Conservation (phyloP, 1,284 basidiomycete species). For the Tilletia setariae region DNA sequence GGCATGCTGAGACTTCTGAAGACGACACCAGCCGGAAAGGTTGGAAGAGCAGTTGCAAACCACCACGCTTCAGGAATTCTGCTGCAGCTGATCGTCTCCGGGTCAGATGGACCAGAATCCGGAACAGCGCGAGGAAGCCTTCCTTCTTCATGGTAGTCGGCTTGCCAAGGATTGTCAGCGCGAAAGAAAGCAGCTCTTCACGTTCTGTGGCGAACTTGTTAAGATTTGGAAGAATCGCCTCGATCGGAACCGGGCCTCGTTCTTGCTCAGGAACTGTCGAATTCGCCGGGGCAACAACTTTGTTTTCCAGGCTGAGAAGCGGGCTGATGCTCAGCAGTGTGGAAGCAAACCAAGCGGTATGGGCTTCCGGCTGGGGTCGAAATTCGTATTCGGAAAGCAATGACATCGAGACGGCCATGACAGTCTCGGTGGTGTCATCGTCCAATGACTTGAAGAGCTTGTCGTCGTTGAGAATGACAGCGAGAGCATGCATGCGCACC, state of each 20-base stretch:
- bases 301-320: constrained; percentile 6
- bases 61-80: constrained; percentile 31
- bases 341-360: constrained; percentile 26
- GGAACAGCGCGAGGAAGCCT: constrained; percentile 42
- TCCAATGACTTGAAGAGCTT: constrained; percentile 64
- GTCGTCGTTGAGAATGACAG: constrained; percentile 74
- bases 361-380: constrained; percentile 3
- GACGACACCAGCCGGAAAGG: constrained; percentile 37
- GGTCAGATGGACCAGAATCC: constrained; percentile 43
- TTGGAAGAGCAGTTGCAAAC: constrained; percentile 38
- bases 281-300: constrained; percentile 62
- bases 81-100: constrained; percentile 32
- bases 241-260: constrained; percentile 66
- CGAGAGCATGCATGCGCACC: constrained; percentile 78
- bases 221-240: not conserved
- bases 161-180: not conserved
- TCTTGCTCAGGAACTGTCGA: constrained; percentile 61
- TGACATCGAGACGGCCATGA: constrained; percentile 52
- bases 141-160: constrained; percentile 30
- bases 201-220: constrained; percentile 11
- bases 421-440: constrained; percentile 65
- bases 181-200: not conserved
- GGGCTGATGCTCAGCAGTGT: constrained; percentile 52
- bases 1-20: constrained; percentile 60
- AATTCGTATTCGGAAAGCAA: constrained; percentile 19